phyloP scores from a whole-genome alignment of 768 basidiomycete genomes.

The Boletus eberwhitei region DNA sequence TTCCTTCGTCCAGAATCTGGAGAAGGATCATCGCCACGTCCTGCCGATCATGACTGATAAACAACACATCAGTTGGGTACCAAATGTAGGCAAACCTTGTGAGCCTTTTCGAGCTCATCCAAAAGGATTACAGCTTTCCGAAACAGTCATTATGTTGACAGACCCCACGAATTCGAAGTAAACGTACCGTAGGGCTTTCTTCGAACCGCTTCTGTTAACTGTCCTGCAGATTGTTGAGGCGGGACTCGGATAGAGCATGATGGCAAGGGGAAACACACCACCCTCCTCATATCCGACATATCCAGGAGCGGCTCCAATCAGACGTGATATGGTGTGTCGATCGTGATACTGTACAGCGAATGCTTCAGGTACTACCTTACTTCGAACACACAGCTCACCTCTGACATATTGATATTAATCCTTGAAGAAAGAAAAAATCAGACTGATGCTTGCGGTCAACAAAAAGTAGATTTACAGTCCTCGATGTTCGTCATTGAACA shows the following conservation, averaged over 20 bases:
- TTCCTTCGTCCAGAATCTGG: slow-evolving; percentile 89
- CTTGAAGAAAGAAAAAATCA: slow-evolving; percentile 33
- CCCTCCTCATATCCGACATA: slow-evolving; percentile 78
- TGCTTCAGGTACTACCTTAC: neutral
- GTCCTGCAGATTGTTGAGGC: slow-evolving; percentile 34
- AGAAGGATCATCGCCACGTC: slow-evolving; percentile 89
- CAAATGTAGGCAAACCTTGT: slow-evolving; percentile 49
- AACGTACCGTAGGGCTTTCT: slow-evolving; percentile 52
- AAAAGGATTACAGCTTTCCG: slow-evolving; percentile 55
- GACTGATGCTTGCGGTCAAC: neutral
- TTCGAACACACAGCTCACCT: slow-evolving; percentile 35
- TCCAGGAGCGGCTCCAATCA: slow-evolving; percentile 92
- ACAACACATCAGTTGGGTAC: neutral
- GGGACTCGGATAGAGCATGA: neutral
- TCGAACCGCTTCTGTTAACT: slow-evolving; percentile 63
- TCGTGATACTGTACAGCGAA: slow-evolving; percentile 67
- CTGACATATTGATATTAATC: slow-evolving; percentile 95
- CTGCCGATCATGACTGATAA: slow-evolving; percentile 26
- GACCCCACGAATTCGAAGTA: neutral
- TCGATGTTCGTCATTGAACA: slow-evolving; percentile 86
- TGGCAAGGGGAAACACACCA: slow-evolving; percentile 37
- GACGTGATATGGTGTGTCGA: slow-evolving; percentile 83
- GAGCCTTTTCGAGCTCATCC: slow-evolving; percentile 75
- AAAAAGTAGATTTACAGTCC: slow-evolving; percentile 61
- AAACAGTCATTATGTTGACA: neutral